phyloP scores from a whole-genome alignment of 2,329 filamentous ascomycete species.

The Microsporum audouinii region DNA sequence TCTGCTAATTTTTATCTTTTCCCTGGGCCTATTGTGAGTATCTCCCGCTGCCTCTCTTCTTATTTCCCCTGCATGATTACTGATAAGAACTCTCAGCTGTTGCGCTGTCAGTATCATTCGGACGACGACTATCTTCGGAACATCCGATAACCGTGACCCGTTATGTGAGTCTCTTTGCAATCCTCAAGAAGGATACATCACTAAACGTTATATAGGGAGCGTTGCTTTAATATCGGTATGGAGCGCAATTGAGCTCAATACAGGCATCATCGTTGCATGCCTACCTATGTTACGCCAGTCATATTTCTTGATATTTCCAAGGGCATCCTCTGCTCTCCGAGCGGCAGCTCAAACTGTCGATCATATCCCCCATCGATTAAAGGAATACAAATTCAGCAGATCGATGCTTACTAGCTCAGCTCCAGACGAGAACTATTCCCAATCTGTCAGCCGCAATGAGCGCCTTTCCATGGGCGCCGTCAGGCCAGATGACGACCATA shows the following conservation, averaged over 20 bases:
- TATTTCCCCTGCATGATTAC: background rate
- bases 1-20: constrained; percentile 17
- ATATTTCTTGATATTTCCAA: constrained; percentile 17
- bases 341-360: background rate
- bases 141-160: constrained; percentile 9
- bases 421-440: background rate
- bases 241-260: constrained; percentile 30
- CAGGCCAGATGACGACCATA: background rate
- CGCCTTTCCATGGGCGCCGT: background rate
- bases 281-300: constrained; percentile 29
- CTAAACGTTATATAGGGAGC: constrained; percentile 16
- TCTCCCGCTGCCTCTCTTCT: background rate
- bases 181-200: background rate
- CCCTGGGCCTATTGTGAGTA: constrained; percentile 18
- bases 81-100: constrained; percentile 4
- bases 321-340: constrained; percentile 8
- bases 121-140: constrained; percentile 22
- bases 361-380: background rate
- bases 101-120: constrained; percentile 21
- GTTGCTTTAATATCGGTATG: constrained; percentile 26
- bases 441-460: background rate
- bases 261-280: constrained; percentile 30
- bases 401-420: background rate
- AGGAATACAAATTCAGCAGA: background rate
- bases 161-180: constrained; percentile 7